Evolutionary conservation across 768 basidiomycete species (phyloP).

Genomic region (Boletales sp.): DNA sequence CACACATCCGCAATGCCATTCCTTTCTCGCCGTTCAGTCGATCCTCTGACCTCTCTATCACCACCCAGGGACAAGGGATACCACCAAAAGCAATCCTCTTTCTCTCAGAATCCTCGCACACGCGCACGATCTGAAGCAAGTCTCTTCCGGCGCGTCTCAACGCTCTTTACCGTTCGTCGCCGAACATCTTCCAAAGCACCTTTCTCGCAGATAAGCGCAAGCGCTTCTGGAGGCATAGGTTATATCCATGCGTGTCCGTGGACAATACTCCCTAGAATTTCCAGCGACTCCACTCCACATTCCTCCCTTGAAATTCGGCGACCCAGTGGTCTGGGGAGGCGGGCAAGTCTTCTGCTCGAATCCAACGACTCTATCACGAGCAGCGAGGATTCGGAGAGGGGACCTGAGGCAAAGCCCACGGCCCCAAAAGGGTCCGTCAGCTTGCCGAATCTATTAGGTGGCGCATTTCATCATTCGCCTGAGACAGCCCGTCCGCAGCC

Average conservation of each 20-base stretch:
- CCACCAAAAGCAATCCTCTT: constrained; percentile 1
- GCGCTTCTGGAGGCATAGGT: constrained; percentile 13
- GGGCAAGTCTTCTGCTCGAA: constrained; percentile 23
- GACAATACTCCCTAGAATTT: constrained; percentile 17
- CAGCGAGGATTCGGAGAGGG: constrained; percentile 4
- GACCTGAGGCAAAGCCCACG: background rate
- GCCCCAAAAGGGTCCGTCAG: constrained; percentile 9
- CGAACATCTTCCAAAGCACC: constrained; percentile 15
- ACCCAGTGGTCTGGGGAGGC: constrained; percentile 29
- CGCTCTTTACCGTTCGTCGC: constrained; percentile 24
- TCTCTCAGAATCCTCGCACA: constrained; percentile 10
- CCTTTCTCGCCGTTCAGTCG: constrained; percentile 27
- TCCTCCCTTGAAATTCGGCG: constrained; percentile 32
- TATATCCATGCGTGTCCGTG: constrained; percentile 12
- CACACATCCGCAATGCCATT: constrained; percentile 21
- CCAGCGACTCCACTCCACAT: constrained; percentile 16
- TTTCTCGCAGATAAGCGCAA: background rate
- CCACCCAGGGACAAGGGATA: constrained; percentile 2
- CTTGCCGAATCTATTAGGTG: constrained; percentile 20
- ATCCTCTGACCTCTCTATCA: constrained; percentile 11
- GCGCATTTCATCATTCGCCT: constrained; percentile 2
- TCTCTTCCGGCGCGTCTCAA: constrained; percentile 27
- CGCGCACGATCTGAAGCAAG: constrained; percentile 26
- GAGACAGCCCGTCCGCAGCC: background rate
- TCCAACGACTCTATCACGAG: constrained; percentile 11